Base-by-base conservation (phyloP, 2,329 filamentous ascomycete genomes). In the Samsoniella hepiali region DNA sequence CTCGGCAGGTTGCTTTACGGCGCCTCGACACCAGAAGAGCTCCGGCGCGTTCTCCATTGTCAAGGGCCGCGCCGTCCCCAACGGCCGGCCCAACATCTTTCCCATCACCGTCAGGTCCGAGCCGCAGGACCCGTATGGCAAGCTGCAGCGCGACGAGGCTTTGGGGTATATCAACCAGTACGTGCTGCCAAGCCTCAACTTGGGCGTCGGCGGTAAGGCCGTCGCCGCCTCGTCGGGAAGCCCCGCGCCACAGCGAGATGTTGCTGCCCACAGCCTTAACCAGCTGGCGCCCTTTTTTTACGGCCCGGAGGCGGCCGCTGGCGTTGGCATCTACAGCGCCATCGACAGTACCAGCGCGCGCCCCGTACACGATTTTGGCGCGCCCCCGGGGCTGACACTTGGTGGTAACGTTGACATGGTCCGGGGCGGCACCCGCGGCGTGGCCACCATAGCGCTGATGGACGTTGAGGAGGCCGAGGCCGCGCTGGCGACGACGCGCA, bases 91-190 rank as follows among this genome's bases (percentile, higher is more conserved):
- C 2, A 82, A 83, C 44, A 89, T 84, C 72, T 88, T 88, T 69
- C 86, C 85, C 1, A 73, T 77, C 2, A 76, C 77, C 0, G 71
- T 77, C 1, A 78, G 79, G 55, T 77, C 78, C 6, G 80, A 80
- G 63, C 75, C 79, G 1, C 79, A 82, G 64, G 86, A 89, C 67
- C 84, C 86, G 1, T 81, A 88, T 32, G 82, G 81, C 66, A 88
- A 88, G 76, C 85, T 89, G 67, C 85, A 87, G 72, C 82, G 85
- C 13, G 86, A 89, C 68, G 86, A 88, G 69, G 85, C 85, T 0
- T 82, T 89, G 47, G 84, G 82, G 72, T 89, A 88, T 73, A 88
- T 89, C 74, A 89, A 89, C 72, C 86, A 89, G 72, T 88, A 87
- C 67, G 84, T 89, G 2, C 77, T 89, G 40, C 86, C 87, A 22